Conservation (phyloP, 495 filamentous ascomycete genomes). For the Penicillium verhagenii region DNA sequence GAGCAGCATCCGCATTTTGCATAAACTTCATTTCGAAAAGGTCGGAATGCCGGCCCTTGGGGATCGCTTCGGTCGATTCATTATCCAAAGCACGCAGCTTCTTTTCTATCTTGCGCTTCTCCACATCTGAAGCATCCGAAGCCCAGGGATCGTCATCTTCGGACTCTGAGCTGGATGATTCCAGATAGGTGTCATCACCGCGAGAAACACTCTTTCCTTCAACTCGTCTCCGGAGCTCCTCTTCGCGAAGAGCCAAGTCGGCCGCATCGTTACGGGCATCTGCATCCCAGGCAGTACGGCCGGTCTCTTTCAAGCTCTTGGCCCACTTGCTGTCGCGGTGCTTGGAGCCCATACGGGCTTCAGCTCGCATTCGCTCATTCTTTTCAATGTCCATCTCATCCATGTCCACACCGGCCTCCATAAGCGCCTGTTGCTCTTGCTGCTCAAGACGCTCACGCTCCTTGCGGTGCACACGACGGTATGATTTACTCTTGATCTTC, state of each 20-base stretch:
- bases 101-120: conserved; percentile 51
- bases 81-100: conserved; percentile 60
- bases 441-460: conserved; percentile 72
- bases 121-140: conserved; percentile 54
- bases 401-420: conserved; percentile 63
- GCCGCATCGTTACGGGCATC: conserved; percentile 72
- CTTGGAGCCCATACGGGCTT: conserved; percentile 84
- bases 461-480: conserved; percentile 86
- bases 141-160: conserved; percentile 58
- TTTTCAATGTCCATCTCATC: conserved; percentile 78
- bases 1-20: conserved; percentile 77
- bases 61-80: conserved; percentile 29
- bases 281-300: conserved; percentile 79
- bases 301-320: conserved; percentile 77
- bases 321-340: conserved; percentile 95
- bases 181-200: conserved; percentile 49
- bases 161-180: conserved; percentile 51
- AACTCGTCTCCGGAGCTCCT: conserved; percentile 80
- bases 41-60: conserved; percentile 46
- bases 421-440: conserved; percentile 66
- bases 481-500: conserved; percentile 97
- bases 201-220: conserved; percentile 66
- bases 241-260: conserved; percentile 81
- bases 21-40: conserved; percentile 86
- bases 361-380: conserved; percentile 75